phyloP scores from a whole-genome alignment of 2,329 filamentous ascomycete species.

The Rutstroemia sydowiana region DNA sequence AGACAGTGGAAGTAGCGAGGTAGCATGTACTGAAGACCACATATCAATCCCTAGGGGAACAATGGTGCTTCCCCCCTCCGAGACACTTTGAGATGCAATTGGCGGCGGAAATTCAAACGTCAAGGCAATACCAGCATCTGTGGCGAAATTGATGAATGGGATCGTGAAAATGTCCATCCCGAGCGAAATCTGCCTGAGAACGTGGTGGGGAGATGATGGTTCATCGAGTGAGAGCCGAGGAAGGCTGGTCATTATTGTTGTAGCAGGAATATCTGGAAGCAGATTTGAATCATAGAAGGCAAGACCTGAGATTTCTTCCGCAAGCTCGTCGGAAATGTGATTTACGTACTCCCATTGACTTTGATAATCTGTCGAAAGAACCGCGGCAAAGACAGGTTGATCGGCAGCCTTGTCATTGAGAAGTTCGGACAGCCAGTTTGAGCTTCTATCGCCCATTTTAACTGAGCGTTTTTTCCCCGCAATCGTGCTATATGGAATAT shows the following conservation, averaged over 20 bases:
- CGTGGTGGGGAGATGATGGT: constrained; percentile 63
- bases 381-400: constrained; percentile 50
- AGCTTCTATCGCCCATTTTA: constrained; percentile 81
- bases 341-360: constrained; percentile 76
- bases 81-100: constrained; percentile 1
- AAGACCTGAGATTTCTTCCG: constrained; percentile 55
- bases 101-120: constrained; percentile 64
- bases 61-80: constrained; percentile 16
- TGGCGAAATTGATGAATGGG: constrained; percentile 65
- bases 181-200: constrained; percentile 67
- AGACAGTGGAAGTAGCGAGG: constrained; percentile 54
- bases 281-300: constrained; percentile 72
- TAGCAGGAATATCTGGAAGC: constrained; percentile 57
- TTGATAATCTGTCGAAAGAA: constrained; percentile 68
- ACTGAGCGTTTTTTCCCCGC: constrained; percentile 65
- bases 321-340: constrained; percentile 57
- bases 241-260: constrained; percentile 46
- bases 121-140: constrained; percentile 80
- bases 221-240: constrained; percentile 69
- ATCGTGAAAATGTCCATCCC: constrained; percentile 76
- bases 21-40: constrained; percentile 57
- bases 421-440: constrained; percentile 70
- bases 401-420: constrained; percentile 36
- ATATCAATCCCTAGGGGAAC: constrained; percentile 68
- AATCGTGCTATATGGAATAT: constrained; percentile 52